Evolutionary conservation across 148 eudicot genomes (phyloP), one percentile per base, ranked within the genome.

Genomic region (Polygonum aviculare): DNA sequence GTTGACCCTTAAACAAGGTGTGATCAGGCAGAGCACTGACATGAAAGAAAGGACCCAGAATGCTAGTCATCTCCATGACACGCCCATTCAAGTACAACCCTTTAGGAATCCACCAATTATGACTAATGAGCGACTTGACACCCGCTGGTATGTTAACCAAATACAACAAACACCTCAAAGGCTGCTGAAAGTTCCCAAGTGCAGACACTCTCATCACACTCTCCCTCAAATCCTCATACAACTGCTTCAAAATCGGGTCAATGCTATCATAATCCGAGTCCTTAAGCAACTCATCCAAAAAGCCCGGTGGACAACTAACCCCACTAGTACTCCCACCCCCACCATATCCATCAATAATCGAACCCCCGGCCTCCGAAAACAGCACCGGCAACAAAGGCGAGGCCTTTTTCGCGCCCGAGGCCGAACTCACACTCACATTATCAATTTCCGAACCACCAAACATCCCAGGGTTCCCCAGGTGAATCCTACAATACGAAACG

Each of bases 21-120:
- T 91, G 89, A 87, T 95, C 99, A 39, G 97, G 96, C 81, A 95
- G 80, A 15, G 99, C 97, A 79, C 96, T 92, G 19, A 95, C 90
- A 86, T 88, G 93, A 77, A 95, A 92, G 74, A 95, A 95, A 12
- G 97, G 94, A 8, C 98, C 98, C 88, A 95, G 82, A 65, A 95
- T 92, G 79, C 94, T 95, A 5, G 97, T 88, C 89, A 90, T 90
- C 84, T 95, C 98, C 79, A 95, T 87, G 7, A 84, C 93, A 15
- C 98, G 91, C 14, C 98, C 98, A 63, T 88, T 95, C 84, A 89
- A 75, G 80, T 85, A 95, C 12, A 79, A 81, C 44, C 96, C 88
- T 40, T 89, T 87, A 0, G 98, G 97, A 69, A 92, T 86, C 98
- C 98, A 95, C 98, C 98, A 92, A 2, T 79, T 88, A 75, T 95